A percentile compares a stretch with the other conserved stretches of the same genome.
phyloP scores from a whole-genome alignment of 148 eudicot genomes.

The Rhododendron simsii region DNA sequence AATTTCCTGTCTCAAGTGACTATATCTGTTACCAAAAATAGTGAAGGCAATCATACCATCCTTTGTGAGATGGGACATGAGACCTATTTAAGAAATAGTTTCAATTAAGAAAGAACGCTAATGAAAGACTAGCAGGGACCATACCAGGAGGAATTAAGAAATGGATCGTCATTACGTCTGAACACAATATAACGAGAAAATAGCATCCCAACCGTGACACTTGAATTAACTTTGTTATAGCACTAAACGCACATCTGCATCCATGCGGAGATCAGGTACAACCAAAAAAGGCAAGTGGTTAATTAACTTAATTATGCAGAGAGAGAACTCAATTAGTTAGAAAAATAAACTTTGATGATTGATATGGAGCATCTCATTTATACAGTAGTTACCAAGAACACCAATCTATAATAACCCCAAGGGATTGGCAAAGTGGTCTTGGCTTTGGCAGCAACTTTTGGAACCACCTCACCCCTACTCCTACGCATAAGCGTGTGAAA shows the following conservation, averaged over 20 bases:
- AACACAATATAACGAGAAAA: conserved; percentile 77
- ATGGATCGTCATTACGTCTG: conserved; percentile 96
- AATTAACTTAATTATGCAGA: neutral
- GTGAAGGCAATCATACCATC: neutral
- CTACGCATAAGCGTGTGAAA: too few relatives aligned
- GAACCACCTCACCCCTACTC: too few relatives aligned
- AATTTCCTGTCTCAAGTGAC: neutral
- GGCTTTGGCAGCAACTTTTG: too few relatives aligned
- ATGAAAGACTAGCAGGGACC: conserved; percentile 11
- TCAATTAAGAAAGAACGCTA: neutral
- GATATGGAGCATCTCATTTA: neutral
- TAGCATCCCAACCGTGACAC: conserved; percentile 87
- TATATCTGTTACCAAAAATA: neutral
- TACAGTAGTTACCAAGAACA: neutral
- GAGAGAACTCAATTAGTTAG: neutral
- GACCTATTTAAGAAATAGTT: neutral
- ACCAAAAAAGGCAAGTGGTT: neutral
- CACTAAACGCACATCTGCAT: conserved; percentile 92
- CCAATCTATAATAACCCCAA: neutral
- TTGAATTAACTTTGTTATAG: conserved; percentile 66
- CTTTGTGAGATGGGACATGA: neutral
- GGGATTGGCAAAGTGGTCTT: too few relatives aligned
- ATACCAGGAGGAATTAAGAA: conserved; percentile 90
- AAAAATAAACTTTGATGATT: neutral
- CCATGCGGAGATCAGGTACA: conserved; percentile 8